Base-by-base conservation (phyloP, 1,139 yeast species). In the Geotrichum histeridarum region DNA sequence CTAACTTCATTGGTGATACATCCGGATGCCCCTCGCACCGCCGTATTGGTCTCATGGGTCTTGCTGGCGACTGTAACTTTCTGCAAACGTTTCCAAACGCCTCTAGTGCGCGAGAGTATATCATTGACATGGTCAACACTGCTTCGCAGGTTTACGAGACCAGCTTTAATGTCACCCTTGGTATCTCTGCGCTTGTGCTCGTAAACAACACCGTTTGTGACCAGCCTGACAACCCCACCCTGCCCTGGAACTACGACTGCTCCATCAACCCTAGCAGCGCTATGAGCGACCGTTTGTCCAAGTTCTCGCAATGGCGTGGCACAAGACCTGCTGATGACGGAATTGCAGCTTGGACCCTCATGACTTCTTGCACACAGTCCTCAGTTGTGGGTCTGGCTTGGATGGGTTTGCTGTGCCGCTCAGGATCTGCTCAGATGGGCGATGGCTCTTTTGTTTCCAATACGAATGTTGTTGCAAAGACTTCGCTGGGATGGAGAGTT, bases 371-470 rank as follows among this genome's bases (percentile, higher is more conserved):
- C 54, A 56, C 66, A 2, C 65, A 68, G 36, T 70, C 69, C 1
- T 60, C 69, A 1, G 68, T 70, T 5, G 74, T 72, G 2, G 76
- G 76, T 0, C 62, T 73, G 2, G 65, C 76, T 1, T 72, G 76
- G 76, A 65, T 70, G 43, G 74, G 75, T 7, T 61, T 67, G 58
- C 67, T 69, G 4, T 73, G 76, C 56, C 33, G 15, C 18, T 48
- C 65, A 4, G 51, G 54, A 17, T 58, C 65, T 15, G 54, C 47
- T 8, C 46, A 43, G 18, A 57, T 54, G 37, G 66, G 66, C 32
- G 57, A 58, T 48, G 51, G 54, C 38, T 58, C 67, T 4, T 60
- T 52, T 43, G 68, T 67, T 7, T 65, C 70, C 2, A 74, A 73
- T 11, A 62, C 72, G 4, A 72, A 69, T 53, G 73, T 73, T 17